phyloP scores from a whole-genome alignment of 2,329 filamentous ascomycete genomes.

The Venturia oleaginea region DNA sequence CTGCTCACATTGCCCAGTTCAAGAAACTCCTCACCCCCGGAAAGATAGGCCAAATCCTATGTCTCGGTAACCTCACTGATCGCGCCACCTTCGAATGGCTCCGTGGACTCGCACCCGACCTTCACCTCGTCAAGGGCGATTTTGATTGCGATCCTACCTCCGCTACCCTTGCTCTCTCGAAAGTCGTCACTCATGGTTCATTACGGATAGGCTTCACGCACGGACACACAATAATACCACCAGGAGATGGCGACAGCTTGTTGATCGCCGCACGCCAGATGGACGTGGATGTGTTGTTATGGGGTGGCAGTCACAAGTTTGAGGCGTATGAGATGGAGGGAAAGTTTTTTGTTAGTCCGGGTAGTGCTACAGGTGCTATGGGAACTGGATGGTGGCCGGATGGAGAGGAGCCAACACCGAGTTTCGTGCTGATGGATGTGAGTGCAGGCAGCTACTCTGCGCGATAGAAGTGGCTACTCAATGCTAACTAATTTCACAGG shows the following conservation, averaged over 20 bases:
- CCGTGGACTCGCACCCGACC: constrained; percentile 47
- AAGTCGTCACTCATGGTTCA: constrained; percentile 60
- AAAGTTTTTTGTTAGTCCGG: constrained; percentile 63
- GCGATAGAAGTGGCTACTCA: neutral
- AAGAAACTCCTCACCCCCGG: constrained; percentile 50
- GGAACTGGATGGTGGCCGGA: constrained; percentile 50
- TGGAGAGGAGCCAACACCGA: constrained; percentile 64
- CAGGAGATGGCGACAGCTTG: constrained; percentile 55
- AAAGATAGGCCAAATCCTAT: constrained; percentile 50
- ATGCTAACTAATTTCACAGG: constrained; percentile 40
- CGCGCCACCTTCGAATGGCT: constrained; percentile 50
- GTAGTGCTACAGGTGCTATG: constrained; percentile 58
- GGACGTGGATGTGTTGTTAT: constrained; percentile 61
- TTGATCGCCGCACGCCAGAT: constrained; percentile 61
- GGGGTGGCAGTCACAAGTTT: constrained; percentile 61
- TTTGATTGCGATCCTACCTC: constrained; percentile 59
- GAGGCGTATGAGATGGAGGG: constrained; percentile 65
- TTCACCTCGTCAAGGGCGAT: constrained; percentile 62
- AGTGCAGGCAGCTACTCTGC: constrained; percentile 33
- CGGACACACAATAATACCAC: constrained; percentile 63
- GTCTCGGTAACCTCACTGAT: constrained; percentile 49
- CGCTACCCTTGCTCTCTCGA: constrained; percentile 54
- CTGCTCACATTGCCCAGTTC: constrained; percentile 26
- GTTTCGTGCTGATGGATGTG: constrained; percentile 97
- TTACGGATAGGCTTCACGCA: constrained; percentile 63